Conservation (phyloP, 768 basidiomycete genomes). For the Leccinum subgranulosum region DNA sequence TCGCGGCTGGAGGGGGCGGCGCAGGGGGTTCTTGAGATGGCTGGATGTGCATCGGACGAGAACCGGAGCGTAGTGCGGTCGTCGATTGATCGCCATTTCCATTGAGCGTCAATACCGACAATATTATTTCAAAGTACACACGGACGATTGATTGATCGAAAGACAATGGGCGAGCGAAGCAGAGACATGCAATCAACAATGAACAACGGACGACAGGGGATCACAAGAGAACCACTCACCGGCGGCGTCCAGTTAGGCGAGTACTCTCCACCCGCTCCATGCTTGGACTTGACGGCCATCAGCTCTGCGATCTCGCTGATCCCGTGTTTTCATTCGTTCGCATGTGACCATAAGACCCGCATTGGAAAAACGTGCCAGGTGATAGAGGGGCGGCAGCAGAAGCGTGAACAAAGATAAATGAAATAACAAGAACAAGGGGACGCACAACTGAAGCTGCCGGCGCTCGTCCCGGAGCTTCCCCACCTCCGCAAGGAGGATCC, state of each 20-base stretch:
- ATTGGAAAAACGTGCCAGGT: background rate
- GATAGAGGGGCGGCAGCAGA: background rate
- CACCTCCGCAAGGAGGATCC: constrained; percentile 57
- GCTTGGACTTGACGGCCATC: constrained; percentile 80
- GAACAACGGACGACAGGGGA: background rate
- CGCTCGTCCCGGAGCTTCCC: constrained; percentile 61
- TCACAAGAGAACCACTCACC: constrained; percentile 34
- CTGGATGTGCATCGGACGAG: constrained; percentile 9
- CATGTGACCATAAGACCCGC: background rate
- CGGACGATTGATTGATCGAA: background rate
- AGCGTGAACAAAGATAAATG: background rate
- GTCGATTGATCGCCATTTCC: background rate
- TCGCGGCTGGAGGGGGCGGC: constrained; percentile 37
- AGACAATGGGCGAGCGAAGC: background rate
- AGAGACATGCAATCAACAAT: background rate
- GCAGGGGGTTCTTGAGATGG: constrained; percentile 34
- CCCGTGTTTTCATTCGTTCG: background rate
- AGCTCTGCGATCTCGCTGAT: constrained; percentile 79
- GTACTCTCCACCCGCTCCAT: constrained; percentile 77
- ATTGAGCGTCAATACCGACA: background rate
- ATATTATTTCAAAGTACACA: background rate
- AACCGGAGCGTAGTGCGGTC: background rate
- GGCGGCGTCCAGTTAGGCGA: constrained; percentile 69
- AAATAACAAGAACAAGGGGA: constrained; percentile 3
- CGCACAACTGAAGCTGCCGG: constrained; percentile 53